Base-by-base conservation (phyloP, 1,284 basidiomycete genomes). In the Volvariella surrecta region DNA sequence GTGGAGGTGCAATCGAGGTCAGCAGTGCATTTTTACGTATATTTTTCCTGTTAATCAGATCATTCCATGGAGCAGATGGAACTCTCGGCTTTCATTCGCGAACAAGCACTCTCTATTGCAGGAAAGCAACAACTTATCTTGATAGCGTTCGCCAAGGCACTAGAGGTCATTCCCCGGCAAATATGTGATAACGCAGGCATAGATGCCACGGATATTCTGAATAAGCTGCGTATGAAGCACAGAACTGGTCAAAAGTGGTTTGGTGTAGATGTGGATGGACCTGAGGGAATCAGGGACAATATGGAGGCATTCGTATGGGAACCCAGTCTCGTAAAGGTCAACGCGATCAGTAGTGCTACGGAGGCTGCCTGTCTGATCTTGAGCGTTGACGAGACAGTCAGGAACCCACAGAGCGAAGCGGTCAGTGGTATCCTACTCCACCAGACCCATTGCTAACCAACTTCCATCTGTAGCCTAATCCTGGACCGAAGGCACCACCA, bases 271-370 rank as follows among this genome's bases (percentile, higher is more conserved):
- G 92, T 99, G 22, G 93, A 99, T 48, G 84, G 85, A 8, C 60
- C 68, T 4, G 89, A 94, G 40, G 88, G 90, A 13, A 90, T 98
- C 18, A 82, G 89, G 43, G 83, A 99, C 66, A 97, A 98, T 65
- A 87, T 98, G 84, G 88, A 91, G 47, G 86, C 87, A 40, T 99
- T 98, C 59, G 94, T 99, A 6, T 99, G 96, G 95, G 96, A 99
- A 62, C 95, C 96, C 11, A 86, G 87, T 51, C 70, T 99, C 44
- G 89, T 99, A 57, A 98, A 99, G 69, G 72, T 86, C 48, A 99
- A 99, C 58, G 96, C 95, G 15, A 82, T 99, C 56, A 85, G 81
- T 58, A 94, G 90, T 56, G 95, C 96, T 10, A 76, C 92, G 13
- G 96, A 99, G 67, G 96, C 96, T 8, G 94, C 95, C 7, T 97